Evolutionary conservation across 495 filamentous ascomycete genomes (phyloP).

Genomic region (Pseudevernia furfuracea): DNA sequence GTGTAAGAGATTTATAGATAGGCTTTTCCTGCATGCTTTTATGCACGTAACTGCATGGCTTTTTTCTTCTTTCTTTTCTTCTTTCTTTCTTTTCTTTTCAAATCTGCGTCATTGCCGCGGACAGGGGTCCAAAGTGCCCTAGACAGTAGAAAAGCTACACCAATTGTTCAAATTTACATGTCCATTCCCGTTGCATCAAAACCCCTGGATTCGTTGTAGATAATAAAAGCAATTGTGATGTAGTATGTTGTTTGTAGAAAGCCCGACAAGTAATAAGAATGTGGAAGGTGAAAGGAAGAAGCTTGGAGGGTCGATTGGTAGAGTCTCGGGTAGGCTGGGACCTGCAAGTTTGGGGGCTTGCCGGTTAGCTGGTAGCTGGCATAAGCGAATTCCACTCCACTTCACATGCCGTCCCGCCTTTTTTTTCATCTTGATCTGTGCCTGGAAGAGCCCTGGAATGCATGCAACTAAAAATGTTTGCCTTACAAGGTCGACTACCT

Average conservation of each 20-base stretch:
- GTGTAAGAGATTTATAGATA: conserved; percentile 1
- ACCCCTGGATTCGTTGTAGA: no score
- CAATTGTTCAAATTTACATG: no score
- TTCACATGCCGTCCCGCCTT: conserved; percentile 15
- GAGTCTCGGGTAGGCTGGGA: no score
- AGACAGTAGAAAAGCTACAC: no score
- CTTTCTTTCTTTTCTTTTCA: neutral
- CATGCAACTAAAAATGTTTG: conserved; percentile 3
- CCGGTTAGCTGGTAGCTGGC: neutral
- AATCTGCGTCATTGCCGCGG: neutral
- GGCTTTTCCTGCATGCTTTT: conserved; percentile 1
- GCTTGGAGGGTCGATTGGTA: no score
- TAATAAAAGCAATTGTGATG: no score
- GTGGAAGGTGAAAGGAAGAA: neutral
- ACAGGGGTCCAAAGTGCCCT: neutral
- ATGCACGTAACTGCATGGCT: no score
- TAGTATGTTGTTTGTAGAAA: no score
- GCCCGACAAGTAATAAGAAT: no score
- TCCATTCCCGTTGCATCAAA: no score
- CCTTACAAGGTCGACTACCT: neutral
- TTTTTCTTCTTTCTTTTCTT: no score
- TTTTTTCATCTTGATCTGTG: conserved; percentile 18
- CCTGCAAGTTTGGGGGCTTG: conserved; percentile 1
- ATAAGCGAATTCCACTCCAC: conserved; percentile 11
- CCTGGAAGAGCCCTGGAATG: no score